Conservation (phyloP, 768 basidiomycete genomes). For the Punctularia strigosozonata region DNA sequence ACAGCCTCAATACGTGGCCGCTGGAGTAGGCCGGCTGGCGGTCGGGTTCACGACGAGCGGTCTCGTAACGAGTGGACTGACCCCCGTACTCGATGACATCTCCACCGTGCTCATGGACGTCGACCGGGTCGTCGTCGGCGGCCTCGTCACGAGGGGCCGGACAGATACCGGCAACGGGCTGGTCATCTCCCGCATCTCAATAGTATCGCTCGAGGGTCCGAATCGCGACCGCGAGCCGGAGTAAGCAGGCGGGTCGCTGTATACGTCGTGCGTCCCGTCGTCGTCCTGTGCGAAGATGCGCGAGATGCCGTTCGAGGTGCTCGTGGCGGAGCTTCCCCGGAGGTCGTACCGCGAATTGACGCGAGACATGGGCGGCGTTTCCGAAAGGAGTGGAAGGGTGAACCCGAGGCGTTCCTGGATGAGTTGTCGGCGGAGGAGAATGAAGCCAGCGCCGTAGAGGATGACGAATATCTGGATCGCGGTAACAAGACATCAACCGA, state of each 20-base stretch:
- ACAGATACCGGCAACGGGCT: conserved; percentile 8
- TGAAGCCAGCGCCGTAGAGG: conserved; percentile 31
- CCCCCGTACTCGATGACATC: no score
- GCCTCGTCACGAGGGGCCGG: background rate
- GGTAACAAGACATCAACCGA: conserved; percentile 1
- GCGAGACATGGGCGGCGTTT: background rate
- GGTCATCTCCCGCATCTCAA: conserved; percentile 13
- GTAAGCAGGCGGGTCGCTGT: conserved; percentile 2
- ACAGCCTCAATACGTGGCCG: no score
- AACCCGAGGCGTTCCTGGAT: conserved; percentile 17
- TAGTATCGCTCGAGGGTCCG: conserved; percentile 1
- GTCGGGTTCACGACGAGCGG: no score
- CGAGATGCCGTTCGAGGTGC: background rate
- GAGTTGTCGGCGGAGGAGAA: conserved; percentile 14
- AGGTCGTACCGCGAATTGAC: background rate
- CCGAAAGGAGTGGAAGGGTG: conserved; percentile 5
- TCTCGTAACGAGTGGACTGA: no score
- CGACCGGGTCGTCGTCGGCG: no score
- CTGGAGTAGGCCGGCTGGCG: no score
- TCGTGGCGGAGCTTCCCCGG: background rate
- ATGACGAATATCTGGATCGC: conserved; percentile 20
- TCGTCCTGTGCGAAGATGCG: conserved; percentile 4
- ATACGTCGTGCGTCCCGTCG: conserved; percentile 12
- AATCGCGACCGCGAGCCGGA: conserved; percentile 1
- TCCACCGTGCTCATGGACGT: no score